Conservation (phyloP, 1,284 basidiomycete species). For the Marasmius fiardii region DNA sequence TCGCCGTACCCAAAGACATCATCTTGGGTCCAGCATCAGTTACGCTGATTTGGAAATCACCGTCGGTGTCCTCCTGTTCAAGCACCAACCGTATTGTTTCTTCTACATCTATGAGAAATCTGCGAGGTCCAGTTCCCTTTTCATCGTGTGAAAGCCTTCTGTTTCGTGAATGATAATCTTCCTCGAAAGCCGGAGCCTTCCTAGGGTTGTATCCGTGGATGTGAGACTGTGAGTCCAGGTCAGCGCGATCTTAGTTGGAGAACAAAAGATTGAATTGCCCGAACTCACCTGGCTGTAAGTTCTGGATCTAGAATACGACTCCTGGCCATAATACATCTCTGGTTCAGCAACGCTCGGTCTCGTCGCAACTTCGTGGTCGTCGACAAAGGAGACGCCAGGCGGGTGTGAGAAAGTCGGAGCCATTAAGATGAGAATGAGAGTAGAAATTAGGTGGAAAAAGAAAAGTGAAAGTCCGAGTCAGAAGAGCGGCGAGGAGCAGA, state of each 20-base stretch:
- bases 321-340: conserved; percentile 81
- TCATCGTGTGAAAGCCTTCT: conserved; percentile 86
- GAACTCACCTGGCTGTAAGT: conserved; percentile 85
- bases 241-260: conserved; percentile 11
- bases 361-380: conserved; percentile 56
- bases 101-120: conserved; percentile 98
- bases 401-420: conserved; percentile 56
- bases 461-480: no score
- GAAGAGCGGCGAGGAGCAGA: no score
- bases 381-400: conserved; percentile 60
- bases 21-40: conserved; percentile 97
- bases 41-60: conserved; percentile 95
- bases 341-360: conserved; percentile 1
- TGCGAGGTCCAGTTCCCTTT: conserved; percentile 70
- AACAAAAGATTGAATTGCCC: conserved; percentile 16
- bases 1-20: conserved; percentile 93
- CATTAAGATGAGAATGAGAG: conserved; percentile 29
- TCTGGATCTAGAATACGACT: conserved; percentile 73
- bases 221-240: conserved; percentile 43
- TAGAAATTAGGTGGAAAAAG: not conserved
- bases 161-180: conserved; percentile 67
- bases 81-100: conserved; percentile 96
- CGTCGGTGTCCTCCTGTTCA: conserved; percentile 97
- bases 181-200: conserved; percentile 65
- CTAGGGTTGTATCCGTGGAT: conserved; percentile 65